phyloP scores from a whole-genome alignment of 352 stramenopile species.

The Halophytophthora polymorphica region DNA sequence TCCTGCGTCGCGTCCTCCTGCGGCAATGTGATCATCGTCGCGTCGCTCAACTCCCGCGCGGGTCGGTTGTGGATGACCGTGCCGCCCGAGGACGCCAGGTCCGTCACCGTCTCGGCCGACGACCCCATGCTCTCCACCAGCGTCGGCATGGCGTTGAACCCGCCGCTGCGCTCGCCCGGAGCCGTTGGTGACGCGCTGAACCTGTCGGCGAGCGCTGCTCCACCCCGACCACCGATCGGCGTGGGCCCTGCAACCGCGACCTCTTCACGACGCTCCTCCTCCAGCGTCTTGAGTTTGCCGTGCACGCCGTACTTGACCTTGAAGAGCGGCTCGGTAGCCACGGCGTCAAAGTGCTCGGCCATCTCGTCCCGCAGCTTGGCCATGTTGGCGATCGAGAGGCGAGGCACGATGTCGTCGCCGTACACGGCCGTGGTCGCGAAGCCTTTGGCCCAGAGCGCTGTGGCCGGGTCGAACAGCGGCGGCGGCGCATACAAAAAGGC shows the following conservation, averaged over 20 bases:
- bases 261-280: constrained; percentile 20
- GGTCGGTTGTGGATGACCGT: constrained; percentile 33
- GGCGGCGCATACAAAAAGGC: constrained; percentile 66
- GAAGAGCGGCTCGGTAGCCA: constrained; percentile 58
- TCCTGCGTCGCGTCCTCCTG: constrained; percentile 48
- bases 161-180: too few relatives aligned
- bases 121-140: constrained; percentile 14
- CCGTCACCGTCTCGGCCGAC: constrained; percentile 2
- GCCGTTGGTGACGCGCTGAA: too few relatives aligned
- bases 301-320: constrained; percentile 51
- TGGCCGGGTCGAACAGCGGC: constrained; percentile 61
- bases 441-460: constrained; percentile 51
- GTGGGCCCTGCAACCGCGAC: constrained; percentile 17
- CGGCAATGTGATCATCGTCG: constrained; percentile 35
- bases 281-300: constrained; percentile 36
- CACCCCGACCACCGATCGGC: background rate
- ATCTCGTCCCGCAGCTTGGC: constrained; percentile 67
- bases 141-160: constrained; percentile 16
- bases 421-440: constrained; percentile 75
- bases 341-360: constrained; percentile 57
- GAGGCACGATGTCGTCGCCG: constrained; percentile 67
- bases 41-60: constrained; percentile 28
- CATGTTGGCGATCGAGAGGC: constrained; percentile 66
- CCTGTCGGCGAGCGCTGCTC: background rate
- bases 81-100: constrained; percentile 18